These are phyloP conservation scores for Diplocarpon rosae DNA, from an alignment of 2,329 filamentous ascomycete genomes.

Conservation along the genomic window DNA sequence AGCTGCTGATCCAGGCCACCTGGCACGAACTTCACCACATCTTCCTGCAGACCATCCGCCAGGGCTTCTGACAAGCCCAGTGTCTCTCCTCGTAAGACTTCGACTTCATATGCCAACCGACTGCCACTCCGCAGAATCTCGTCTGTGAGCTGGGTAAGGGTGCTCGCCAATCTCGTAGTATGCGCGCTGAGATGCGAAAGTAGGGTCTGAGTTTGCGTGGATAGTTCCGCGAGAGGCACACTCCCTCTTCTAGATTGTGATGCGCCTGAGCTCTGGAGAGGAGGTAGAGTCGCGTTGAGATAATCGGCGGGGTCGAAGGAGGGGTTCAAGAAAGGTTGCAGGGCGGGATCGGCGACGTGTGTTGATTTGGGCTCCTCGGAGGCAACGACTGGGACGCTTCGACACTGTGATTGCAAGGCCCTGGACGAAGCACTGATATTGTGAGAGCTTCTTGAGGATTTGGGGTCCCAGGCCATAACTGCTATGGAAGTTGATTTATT, in stretches of 20 bases:
- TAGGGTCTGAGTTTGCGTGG: conserved; percentile 70
- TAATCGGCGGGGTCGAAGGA: conserved; percentile 77
- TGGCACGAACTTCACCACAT: conserved; percentile 64
- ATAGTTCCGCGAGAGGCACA: conserved; percentile 62
- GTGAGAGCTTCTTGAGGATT: conserved; percentile 18
- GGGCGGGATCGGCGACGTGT: conserved; percentile 59
- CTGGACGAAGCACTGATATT: conserved; percentile 19
- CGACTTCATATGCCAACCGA: conserved; percentile 85
- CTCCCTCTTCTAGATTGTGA: conserved; percentile 22
- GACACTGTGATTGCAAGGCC: conserved; percentile 8
- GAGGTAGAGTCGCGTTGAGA: conserved; percentile 68
- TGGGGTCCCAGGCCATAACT: conserved; percentile 25
- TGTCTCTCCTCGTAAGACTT: conserved; percentile 82
- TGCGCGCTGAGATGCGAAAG: conserved; percentile 82
- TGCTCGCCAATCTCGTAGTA: conserved; percentile 69
- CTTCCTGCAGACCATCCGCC: conserved; percentile 57
- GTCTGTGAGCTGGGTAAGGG: conserved; percentile 81
- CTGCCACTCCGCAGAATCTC: conserved; percentile 87
- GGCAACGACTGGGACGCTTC: conserved; percentile 3
- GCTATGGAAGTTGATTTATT: not conserved
- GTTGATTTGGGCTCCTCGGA: conserved; percentile 32
- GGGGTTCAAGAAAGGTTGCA: conserved; percentile 64
- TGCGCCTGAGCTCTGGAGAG: conserved; percentile 38
- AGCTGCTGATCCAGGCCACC: conserved; percentile 28
- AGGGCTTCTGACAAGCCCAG: conserved; percentile 69